Base-by-base conservation (phyloP, 1,284 basidiomycete genomes). In the Coniferiporia weirii region DNA sequence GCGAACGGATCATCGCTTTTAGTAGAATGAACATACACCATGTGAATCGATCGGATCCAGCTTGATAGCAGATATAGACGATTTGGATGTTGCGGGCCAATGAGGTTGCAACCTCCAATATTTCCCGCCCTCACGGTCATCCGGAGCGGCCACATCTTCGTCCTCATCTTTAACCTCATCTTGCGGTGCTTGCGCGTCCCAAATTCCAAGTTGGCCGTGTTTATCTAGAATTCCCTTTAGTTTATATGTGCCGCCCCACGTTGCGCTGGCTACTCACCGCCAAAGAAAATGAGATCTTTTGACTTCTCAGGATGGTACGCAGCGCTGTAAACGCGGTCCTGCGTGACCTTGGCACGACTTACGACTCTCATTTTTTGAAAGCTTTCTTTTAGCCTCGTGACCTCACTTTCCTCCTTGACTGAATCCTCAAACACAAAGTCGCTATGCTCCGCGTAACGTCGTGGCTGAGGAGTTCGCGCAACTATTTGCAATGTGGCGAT, bases 251-350 rank as follows among this genome's bases (percentile, higher is more conserved):
- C 57, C 13, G 34, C 2, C 19, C 19, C 40, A 19, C n/a, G 53
- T 45, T 58, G 0, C 43, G n/a, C 19, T 56, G 17, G 34, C 36
- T 58, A 64, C 78, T 60, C 62, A 85, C 87, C 87, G 68, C 89
- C 89, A 67, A 91, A 88, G 68, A 91, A 89, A 17, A 91, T 78
- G 5, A 91, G 70, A 69, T 91, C 89, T 66, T 91, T 91, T 7
- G 84, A 82, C n/a, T 77, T 74, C 64, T 91, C 89, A 1, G 89
- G 87, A 68, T 92, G 89, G 68, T 87, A 92, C 15, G 81, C 82
- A 20, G 85, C 82, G 63, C 84, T 85, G 63, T 92, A 92, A 1
- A 92, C 68, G 27, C 89, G 73, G 61, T 87, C 79, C 63, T 82
- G 75, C 0, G 85, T 89, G 12, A 92, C 89, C 69, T 91, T 92